These are phyloP conservation scores for Sarcomyxa edulis DNA, from an alignment of 768 basidiomycete species.

Conservation along the genomic window DNA sequence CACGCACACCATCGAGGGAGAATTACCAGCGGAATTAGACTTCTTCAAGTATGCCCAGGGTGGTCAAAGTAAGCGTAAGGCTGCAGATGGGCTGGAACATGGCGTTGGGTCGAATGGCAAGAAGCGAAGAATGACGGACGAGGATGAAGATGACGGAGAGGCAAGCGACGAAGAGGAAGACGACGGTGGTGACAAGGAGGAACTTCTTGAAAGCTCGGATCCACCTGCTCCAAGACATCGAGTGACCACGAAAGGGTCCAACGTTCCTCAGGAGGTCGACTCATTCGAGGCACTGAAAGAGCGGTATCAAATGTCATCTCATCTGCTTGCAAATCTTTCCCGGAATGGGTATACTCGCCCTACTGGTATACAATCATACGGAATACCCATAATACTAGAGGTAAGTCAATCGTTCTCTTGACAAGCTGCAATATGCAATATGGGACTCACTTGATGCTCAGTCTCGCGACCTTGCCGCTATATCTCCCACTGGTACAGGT, in stretches of 20 bases:
- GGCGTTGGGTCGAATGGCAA: slow-evolving; percentile 21
- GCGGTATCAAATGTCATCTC: slow-evolving; percentile 53
- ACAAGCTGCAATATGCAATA: not conserved
- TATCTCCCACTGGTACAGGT: slow-evolving; percentile 96
- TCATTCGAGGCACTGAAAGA: slow-evolving; percentile 56
- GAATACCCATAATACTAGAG: slow-evolving; percentile 76
- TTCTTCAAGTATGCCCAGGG: slow-evolving; percentile 86
- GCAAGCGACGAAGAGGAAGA: slow-evolving; percentile 16
- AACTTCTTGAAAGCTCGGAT: no score
- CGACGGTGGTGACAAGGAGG: no score
- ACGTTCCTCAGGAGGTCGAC: slow-evolving; percentile 55
- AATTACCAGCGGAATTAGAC: slow-evolving; percentile 76
- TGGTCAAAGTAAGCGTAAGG: slow-evolving; percentile 48
- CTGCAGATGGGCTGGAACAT: slow-evolving; percentile 9
- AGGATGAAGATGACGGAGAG: slow-evolving; percentile 20
- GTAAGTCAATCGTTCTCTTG: slow-evolving; percentile 38
- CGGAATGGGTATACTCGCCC: slow-evolving; percentile 59
- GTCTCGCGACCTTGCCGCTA: slow-evolving; percentile 85
- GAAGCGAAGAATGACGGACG: slow-evolving; percentile 26
- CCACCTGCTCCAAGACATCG: slow-evolving; percentile 42
- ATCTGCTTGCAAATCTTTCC: slow-evolving; percentile 59
- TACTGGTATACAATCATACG: slow-evolving; percentile 78
- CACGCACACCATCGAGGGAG: slow-evolving; percentile 23
- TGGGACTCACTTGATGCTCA: slow-evolving; percentile 19
- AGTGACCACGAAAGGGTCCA: slow-evolving; percentile 69